Conservation (phyloP, 495 filamentous ascomycete genomes). For the Bombardia bombarda region DNA sequence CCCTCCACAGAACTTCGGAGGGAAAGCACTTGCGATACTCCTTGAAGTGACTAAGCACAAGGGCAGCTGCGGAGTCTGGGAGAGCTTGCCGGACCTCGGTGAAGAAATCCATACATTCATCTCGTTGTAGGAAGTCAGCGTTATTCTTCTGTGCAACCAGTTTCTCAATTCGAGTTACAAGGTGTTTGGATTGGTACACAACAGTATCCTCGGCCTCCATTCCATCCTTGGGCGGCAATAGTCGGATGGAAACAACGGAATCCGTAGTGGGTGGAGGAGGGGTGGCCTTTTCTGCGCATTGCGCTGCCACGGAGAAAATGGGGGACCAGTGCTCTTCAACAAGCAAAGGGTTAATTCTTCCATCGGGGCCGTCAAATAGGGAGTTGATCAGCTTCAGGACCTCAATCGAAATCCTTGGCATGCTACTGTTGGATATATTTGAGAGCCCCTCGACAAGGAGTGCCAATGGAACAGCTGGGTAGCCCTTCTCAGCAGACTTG, state of each 20-base stretch:
- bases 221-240: slow-evolving; percentile 11
- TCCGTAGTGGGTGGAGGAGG: slow-evolving; percentile 14
- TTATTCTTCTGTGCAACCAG: slow-evolving; percentile 26
- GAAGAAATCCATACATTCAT: slow-evolving; percentile 63
- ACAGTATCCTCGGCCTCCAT: slow-evolving; percentile 24
- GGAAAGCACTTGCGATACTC: slow-evolving; percentile 63
- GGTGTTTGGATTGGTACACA: slow-evolving; percentile 23
- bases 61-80: slow-evolving; percentile 48
- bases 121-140: slow-evolving; percentile 46
- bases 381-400: slow-evolving; percentile 46
- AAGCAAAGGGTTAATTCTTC: slow-evolving; percentile 35
- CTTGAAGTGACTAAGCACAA: slow-evolving; percentile 51
- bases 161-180: slow-evolving; percentile 36
- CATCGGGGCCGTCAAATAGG: slow-evolving; percentile 35
- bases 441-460: slow-evolving; percentile 51
- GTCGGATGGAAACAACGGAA: slow-evolving; percentile 2
- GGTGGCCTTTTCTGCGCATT: slow-evolving; percentile 33
- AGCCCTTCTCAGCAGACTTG: slow-evolving; percentile 52
- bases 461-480: slow-evolving; percentile 51
- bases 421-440: slow-evolving; percentile 48
- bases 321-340: slow-evolving; percentile 46
- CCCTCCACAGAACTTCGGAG: slow-evolving; percentile 58
- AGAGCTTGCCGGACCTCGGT: slow-evolving; percentile 48
- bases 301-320: slow-evolving; percentile 38
- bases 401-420: slow-evolving; percentile 42